Conservation (phyloP, 177 flowering plant genomes). For the Tripterygium wilfordii region DNA sequence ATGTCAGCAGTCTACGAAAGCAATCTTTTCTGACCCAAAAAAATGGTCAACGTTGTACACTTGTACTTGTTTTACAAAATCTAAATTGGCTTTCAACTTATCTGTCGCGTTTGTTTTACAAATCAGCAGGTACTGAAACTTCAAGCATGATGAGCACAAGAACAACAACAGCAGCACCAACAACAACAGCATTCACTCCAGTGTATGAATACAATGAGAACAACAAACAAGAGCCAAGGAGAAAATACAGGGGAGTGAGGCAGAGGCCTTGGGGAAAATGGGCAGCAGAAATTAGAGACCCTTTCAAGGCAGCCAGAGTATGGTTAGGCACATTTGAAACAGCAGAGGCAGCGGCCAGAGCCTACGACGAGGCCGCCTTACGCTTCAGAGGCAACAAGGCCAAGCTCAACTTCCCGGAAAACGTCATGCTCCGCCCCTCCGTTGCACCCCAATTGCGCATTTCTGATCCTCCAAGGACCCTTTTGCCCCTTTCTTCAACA, state of each 20-base stretch:
- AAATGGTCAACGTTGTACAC: too few species aligned
- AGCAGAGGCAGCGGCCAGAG: slow-evolving; percentile 74
- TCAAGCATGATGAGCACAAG: neutral
- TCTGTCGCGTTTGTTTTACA: neutral
- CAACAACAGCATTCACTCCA: slow-evolving; percentile 1
- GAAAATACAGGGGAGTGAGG: slow-evolving; percentile 64
- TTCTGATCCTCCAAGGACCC: slow-evolving; percentile 24
- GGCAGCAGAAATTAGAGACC: slow-evolving; percentile 83
- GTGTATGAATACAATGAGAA: neutral
- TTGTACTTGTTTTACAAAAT: too few species aligned
- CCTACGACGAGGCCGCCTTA: slow-evolving; percentile 79
- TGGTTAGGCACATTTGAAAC: slow-evolving; percentile 85
- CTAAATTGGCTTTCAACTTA: too few species aligned
- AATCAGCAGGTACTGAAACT: neutral
- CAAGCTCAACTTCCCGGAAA: slow-evolving; percentile 81
- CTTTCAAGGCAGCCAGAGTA: slow-evolving; percentile 71
- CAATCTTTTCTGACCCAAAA: too few species aligned
- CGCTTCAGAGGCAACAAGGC: slow-evolving; percentile 74
- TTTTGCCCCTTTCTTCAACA: slow-evolving; percentile 15
- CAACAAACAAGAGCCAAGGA: slow-evolving; percentile 17
- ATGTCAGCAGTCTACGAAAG: too few species aligned
- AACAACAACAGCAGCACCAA: neutral
- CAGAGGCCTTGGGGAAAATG: slow-evolving; percentile 89
- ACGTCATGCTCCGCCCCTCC: slow-evolving; percentile 34
- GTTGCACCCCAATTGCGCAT: slow-evolving; percentile 21